These are phyloP conservation scores for Yamadazyma dushanensis DNA, from an alignment of 1,139 yeast genomes.

Conservation along the genomic window DNA sequence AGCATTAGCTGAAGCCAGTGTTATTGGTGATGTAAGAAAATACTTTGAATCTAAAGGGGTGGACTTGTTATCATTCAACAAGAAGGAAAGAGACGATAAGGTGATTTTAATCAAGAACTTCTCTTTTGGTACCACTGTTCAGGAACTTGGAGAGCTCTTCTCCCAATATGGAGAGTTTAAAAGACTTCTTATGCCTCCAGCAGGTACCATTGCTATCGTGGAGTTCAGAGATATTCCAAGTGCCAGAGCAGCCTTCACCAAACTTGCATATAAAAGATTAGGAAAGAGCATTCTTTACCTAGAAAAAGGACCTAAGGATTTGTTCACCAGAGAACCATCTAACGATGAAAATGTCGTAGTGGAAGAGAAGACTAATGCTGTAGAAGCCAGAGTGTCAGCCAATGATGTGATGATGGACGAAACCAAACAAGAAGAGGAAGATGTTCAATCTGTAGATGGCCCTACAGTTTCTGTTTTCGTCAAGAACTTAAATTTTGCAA, in stretches of 20 bases:
- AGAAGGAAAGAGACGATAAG: slow-evolving; percentile 77
- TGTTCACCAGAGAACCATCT: slow-evolving; percentile 64
- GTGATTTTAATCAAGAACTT: slow-evolving; percentile 85
- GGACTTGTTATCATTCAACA: slow-evolving; percentile 71
- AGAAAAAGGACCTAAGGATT: slow-evolving; percentile 89
- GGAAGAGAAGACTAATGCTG: slow-evolving; percentile 21
- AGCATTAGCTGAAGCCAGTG: slow-evolving; percentile 96
- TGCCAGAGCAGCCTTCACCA: slow-evolving; percentile 88
- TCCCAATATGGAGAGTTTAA: slow-evolving; percentile 76
- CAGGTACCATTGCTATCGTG: slow-evolving; percentile 95
- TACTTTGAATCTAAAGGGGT: slow-evolving; percentile 85
- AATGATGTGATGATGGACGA: slow-evolving; percentile 28
- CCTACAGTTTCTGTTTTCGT: slow-evolving; percentile 86
- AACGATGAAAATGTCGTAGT: slow-evolving; percentile 29
- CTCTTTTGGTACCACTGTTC: slow-evolving; percentile 79
- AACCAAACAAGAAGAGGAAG: slow-evolving; percentile 35
- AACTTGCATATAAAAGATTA: slow-evolving; percentile 82
- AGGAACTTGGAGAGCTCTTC: slow-evolving; percentile 81
- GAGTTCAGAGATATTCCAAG: slow-evolving; percentile 82
- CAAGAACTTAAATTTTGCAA: slow-evolving; percentile 86
- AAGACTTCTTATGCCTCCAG: slow-evolving; percentile 90
- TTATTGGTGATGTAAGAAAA: slow-evolving; percentile 84
- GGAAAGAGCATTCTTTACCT: slow-evolving; percentile 83
- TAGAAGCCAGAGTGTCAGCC: slow-evolving; percentile 32
- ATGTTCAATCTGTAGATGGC: slow-evolving; percentile 47